Conservation (phyloP, 2,329 filamentous ascomycete genomes). For the Aspergillus ibericus region DNA sequence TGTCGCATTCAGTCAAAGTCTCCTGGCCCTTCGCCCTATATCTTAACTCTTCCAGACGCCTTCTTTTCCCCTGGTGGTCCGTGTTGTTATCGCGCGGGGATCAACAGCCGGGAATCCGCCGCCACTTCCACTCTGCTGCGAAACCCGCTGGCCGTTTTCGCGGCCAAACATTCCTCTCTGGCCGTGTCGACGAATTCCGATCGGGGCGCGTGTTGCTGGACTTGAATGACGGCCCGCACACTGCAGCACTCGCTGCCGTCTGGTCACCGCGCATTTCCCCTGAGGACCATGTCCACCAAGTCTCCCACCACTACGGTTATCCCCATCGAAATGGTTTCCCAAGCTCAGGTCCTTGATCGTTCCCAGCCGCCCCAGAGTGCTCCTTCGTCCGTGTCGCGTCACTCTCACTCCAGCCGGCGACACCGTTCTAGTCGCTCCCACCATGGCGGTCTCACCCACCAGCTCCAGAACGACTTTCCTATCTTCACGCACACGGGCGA, state of each 20-base stretch:
- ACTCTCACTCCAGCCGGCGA: slow-evolving; percentile 59
- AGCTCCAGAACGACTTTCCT: slow-evolving; percentile 86
- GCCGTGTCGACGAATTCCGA: background rate
- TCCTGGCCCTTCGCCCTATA: background rate
- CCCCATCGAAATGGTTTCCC: slow-evolving; percentile 37
- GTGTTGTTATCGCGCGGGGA: slow-evolving; percentile 10
- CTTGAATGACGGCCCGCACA: slow-evolving; percentile 17
- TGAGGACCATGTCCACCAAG: slow-evolving; percentile 22
- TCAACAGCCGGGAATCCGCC: slow-evolving; percentile 5
- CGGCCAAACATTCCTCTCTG: background rate
- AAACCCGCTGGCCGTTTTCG: background rate
- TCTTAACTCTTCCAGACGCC: background rate
- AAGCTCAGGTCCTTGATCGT: slow-evolving; percentile 50
- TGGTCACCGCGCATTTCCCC: slow-evolving; percentile 14
- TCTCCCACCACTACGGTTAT: slow-evolving; percentile 9
- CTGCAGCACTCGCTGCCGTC: slow-evolving; percentile 13
- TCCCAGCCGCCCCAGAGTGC: slow-evolving; percentile 61
- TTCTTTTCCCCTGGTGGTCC: background rate
- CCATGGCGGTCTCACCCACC: slow-evolving; percentile 67
- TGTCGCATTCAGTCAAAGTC: slow-evolving; percentile 2
- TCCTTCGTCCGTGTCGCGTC: slow-evolving; percentile 64
- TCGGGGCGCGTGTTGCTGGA: slow-evolving; percentile 2
- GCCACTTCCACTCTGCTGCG: background rate
- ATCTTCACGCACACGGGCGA: slow-evolving; percentile 88
- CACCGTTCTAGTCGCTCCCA: slow-evolving; percentile 81